phyloP scores from a whole-genome alignment of 768 basidiomycete species.

The Ephemerocybe angulata region DNA sequence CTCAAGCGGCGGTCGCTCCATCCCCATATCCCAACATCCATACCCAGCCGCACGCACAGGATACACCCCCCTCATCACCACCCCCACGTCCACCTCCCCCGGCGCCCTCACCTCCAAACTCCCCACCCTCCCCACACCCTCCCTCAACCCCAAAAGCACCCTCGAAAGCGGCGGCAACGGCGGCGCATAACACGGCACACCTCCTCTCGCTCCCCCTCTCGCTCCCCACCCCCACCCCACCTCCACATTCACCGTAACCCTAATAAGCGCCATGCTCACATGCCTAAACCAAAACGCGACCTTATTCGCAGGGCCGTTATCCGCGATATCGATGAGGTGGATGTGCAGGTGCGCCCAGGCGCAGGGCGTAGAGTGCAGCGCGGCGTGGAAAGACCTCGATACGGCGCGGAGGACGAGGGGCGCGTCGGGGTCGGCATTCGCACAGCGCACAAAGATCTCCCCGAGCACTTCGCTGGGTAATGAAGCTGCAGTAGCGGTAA shows the following conservation, averaged over 20 bases:
- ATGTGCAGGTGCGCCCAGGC: conserved; percentile 29
- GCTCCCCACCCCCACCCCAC: not conserved
- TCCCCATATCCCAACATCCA: too few relatives aligned
- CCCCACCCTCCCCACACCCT: too few relatives aligned
- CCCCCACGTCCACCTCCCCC: too few relatives aligned
- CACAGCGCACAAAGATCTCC: conserved; percentile 29
- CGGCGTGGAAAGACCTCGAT: conserved; percentile 25
- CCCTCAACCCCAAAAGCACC: not conserved
- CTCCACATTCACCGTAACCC: conserved; percentile 18
- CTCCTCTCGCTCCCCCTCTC: not conserved
- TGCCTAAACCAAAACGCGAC: conserved; percentile 28
- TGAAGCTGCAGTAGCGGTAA: too few relatives aligned
- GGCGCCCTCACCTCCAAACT: too few relatives aligned
- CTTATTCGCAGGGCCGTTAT: conserved; percentile 19
- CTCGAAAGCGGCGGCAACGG: not conserved
- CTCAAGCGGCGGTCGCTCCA: too few relatives aligned
- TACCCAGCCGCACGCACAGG: too few relatives aligned
- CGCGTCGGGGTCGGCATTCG: conserved; percentile 25
- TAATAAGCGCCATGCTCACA: conserved; percentile 23
- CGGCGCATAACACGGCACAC: not conserved
- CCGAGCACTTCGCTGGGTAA: conserved; percentile 36
- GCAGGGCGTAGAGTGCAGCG: conserved; percentile 26
- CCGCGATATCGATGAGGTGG: conserved; percentile 10
- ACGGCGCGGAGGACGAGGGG: conserved; percentile 30
- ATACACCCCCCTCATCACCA: too few relatives aligned